These are phyloP conservation scores for Xylaria sp. DNA, from an alignment of 2,329 filamentous ascomycete genomes.

Conservation along the genomic window DNA sequence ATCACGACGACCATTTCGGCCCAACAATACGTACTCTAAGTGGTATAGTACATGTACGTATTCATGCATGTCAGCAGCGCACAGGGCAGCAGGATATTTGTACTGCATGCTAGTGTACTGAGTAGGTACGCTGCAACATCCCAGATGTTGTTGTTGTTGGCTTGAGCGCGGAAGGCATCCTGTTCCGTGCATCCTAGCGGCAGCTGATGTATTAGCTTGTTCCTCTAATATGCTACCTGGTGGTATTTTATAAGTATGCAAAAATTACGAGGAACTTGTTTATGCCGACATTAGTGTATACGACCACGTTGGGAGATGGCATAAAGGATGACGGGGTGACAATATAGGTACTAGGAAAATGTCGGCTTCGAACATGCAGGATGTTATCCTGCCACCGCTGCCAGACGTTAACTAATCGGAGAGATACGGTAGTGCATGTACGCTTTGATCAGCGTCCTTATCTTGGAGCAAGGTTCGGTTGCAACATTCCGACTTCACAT, in stretches of 20 bases:
- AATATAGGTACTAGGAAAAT: not conserved
- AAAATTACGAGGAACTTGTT: not conserved
- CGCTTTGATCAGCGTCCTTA: conserved; percentile 2
- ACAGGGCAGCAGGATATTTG: conserved; percentile 11
- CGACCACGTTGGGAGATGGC: not conserved
- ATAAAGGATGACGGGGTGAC: not conserved
- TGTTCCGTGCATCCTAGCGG: not conserved
- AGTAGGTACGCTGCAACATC: not conserved
- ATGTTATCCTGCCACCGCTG: conserved; percentile 11
- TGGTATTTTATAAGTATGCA: not conserved
- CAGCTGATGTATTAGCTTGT: too few species aligned
- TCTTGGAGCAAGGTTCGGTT: conserved; percentile 17
- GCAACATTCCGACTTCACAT: conserved; percentile 7
- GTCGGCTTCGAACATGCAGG: conserved; percentile 4
- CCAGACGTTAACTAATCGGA: not conserved
- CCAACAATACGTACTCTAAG: not conserved
- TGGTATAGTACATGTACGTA: not conserved
- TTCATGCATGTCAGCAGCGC: conserved; percentile 24
- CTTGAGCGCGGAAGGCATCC: conserved; percentile 9
- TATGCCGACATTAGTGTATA: not conserved
- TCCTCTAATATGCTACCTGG: too few species aligned
- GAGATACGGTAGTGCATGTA: not conserved
- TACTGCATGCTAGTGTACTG: not conserved
- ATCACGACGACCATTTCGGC: not conserved
- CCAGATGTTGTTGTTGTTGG: not conserved